A percentile compares a stretch with the other conserved stretches of the same genome.
These are phyloP conservation scores for Glutinoglossum americanum DNA, from an alignment of 495 filamentous ascomycete species.

Conservation along the genomic window DNA sequence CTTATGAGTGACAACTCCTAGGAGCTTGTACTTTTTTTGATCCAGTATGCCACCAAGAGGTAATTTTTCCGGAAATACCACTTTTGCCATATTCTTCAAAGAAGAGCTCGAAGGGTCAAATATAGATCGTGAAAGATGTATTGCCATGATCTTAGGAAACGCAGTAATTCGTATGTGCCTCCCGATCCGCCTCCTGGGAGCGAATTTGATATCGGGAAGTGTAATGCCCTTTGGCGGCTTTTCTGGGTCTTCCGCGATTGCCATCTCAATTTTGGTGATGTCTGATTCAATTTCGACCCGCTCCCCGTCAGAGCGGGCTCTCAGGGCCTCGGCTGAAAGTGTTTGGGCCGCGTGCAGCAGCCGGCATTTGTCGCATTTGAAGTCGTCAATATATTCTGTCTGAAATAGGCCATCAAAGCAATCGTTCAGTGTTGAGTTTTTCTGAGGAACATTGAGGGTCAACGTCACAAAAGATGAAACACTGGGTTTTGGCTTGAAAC, in stretches of 20 bases:
- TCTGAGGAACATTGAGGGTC: slow-evolving; percentile 77
- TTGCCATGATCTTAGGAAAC: slow-evolving; percentile 73
- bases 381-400: slow-evolving; percentile 89
- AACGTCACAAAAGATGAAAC: slow-evolving; percentile 76
- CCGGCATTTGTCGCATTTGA: slow-evolving; percentile 79
- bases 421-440: slow-evolving; percentile 37
- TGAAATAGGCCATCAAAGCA: slow-evolving; percentile 93
- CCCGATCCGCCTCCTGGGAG: slow-evolving; percentile 66
- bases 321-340: slow-evolving; percentile 24
- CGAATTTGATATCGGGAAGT: slow-evolving; percentile 48
- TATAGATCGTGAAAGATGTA: slow-evolving; percentile 85
- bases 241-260: slow-evolving; percentile 62
- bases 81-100: slow-evolving; percentile 83
- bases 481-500: slow-evolving; percentile 67
- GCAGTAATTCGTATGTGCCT: slow-evolving; percentile 64
- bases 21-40: slow-evolving; percentile 60
- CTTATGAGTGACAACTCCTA: slow-evolving; percentile 81
- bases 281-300: slow-evolving; percentile 30
- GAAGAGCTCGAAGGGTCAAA: slow-evolving; percentile 52
- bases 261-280: slow-evolving; percentile 32
- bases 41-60: slow-evolving; percentile 60
- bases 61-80: slow-evolving; percentile 70
- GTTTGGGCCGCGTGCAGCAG: slow-evolving; percentile 50
- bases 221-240: slow-evolving; percentile 42
- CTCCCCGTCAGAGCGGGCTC: slow-evolving; percentile 23